Base-by-base conservation (phyloP, 2,329 filamentous ascomycete species). In the Alternaria ethzedia region DNA sequence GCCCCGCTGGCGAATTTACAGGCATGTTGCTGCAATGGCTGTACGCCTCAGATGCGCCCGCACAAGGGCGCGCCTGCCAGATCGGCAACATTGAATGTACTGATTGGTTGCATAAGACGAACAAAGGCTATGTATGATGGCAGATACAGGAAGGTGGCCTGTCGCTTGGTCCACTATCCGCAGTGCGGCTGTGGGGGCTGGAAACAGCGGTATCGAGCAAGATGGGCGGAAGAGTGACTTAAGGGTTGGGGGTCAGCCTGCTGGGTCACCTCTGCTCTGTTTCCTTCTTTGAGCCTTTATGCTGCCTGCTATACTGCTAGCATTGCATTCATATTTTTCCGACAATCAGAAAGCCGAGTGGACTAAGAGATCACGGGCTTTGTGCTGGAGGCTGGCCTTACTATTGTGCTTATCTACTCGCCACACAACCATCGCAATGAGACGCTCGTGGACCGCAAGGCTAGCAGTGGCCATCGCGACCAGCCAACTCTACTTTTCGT, bases 381-480 rank as follows among this genome's bases (percentile, higher is more conserved):
- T 28, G 15, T n/a, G 41, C 47, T 23, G 17, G 36, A 57, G 20
- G 21, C 32, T 5, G 28, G 13, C 10, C 41, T 51, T 26, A 43
- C 26, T 45, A 26, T 41, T 45, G 46, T 57, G 45, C 44, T n/a
- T 11, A n/a, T 21, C 41, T 21, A 15, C 15, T 6, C 23, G 13
- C 21, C 41, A 8, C 45, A 52, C 45, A 8, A 46, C 21, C 26
- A 13, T 28, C 21, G 56, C 30, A 8, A 71, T 71, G 65, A 63
- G 49, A 30, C 61, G 43, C 30, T 62, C 56, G 15, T 67, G 57
- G 58, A 47, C 60, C 10, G 50, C 56, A 23, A 62, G 64, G 57
- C 54, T 70, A 54, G 68, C 63, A 56, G 57, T 60, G 12, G 54
- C 50, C n/a, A 17, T 69, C 47, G 57, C 41, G 63, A 50, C 58